A percentile compares a stretch with the other conserved stretches of the same genome.
Evolutionary conservation across 306 rosid genomes (phyloP).

Genomic region (Vigna angularis): DNA sequence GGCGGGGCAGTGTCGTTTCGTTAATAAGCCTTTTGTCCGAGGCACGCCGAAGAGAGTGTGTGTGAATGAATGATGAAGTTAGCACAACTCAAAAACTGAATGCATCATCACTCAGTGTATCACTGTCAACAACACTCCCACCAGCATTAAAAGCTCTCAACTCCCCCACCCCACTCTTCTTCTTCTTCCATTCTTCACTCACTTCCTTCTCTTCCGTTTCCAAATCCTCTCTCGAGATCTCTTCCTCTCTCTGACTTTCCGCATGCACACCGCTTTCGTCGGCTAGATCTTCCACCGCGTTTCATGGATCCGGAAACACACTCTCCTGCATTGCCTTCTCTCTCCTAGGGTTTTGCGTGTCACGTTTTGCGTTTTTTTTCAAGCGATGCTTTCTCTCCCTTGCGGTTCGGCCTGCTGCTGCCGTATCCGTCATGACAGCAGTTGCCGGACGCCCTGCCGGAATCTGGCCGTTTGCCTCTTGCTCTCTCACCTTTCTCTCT

Average conservation of each 20-base stretch:
- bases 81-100: conserved; percentile 21
- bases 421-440: conserved; percentile 40
- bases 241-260: conserved; percentile 24
- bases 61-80: conserved; percentile 11
- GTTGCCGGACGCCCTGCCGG: conserved; percentile 45
- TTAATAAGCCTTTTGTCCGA: not conserved
- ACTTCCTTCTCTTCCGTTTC: not conserved
- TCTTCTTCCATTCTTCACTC: not conserved
- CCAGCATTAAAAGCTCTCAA: conserved; percentile 44
- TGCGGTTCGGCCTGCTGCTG: conserved; percentile 35
- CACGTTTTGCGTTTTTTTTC: not conserved
- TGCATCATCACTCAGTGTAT: conserved; percentile 26
- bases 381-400: conserved; percentile 50
- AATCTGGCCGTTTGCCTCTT: not conserved
- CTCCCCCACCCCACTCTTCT: not conserved
- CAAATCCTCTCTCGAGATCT: not conserved
- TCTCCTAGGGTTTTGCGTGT: conserved; percentile 71
- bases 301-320: conserved; percentile 74
- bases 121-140: conserved; percentile 45
- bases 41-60: not conserved
- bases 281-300: conserved; percentile 70
- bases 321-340: conserved; percentile 61
- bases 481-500: conserved; percentile 39
- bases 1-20: conserved; percentile 31
- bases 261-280: not conserved